Evolutionary conservation across 345 rosid species (phyloP), one percentile per base, ranked within the genome.

Genomic region (Euphorbia lathyris): DNA sequence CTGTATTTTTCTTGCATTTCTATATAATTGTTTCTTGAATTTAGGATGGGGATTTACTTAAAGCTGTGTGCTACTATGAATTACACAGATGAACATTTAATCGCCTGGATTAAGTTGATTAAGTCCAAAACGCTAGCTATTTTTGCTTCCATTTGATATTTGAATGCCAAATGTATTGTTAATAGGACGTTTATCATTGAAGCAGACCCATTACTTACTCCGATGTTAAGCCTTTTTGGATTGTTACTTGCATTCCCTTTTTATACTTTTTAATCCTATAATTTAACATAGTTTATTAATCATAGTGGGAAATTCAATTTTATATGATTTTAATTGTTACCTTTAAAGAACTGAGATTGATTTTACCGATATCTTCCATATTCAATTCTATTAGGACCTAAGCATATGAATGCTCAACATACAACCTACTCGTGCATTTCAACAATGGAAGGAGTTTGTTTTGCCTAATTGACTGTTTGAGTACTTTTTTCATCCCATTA

Each of bases 41-140:
- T 59, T 4, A 29, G 63, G 30, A 29, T 45, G 51, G 51, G 3
- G 19, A 32, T 1, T 59, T 32, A 2, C 16, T 22, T 30, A 32
- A 29, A 59, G 4, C 42, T 59, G 56, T 36, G 3, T 58, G 25
- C 22, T 7, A 55, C 32, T 42, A 40, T 68, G 12, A 12, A 26
- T 40, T 30, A 47, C 13, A 0, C 12, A 2, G 16, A 45, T 14
- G 51, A 58, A 63, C 43, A 51, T 36, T 61, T 2, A 26, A 71
- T 50, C 36, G 16, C 38, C 13, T 67, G 60, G 23, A 25, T 57
- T 59, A 56, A 72, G 5, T 22, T 58, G 23, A 25, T 57, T 59
- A 56, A 72, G 5, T 22, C 65, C 65, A 51, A 58, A 29, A 11
- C 16, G 38, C 43, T 72, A 47, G 19, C 38, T 42, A 26, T 42